Base-by-base conservation (phyloP, 1,284 basidiomycete species). In the Malassezia nana region DNA sequence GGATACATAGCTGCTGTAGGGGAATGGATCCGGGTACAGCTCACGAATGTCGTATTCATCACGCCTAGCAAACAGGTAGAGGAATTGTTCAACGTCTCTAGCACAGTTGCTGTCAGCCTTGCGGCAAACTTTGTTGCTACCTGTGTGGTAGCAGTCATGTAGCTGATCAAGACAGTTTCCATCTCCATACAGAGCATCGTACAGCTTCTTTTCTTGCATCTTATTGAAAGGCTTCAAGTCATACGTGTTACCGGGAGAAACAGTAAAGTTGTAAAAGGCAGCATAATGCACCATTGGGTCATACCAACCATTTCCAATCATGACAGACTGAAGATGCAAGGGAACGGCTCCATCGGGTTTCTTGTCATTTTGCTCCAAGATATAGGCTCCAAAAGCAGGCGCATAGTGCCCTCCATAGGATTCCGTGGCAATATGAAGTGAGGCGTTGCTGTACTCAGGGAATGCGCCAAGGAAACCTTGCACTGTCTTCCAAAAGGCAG, bases 321-420 rank as follows among this genome's bases (percentile, higher is more conserved):
- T 81, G 18, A 84, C 77, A 13, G 79, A 78, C 63, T 82, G 79
- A 16, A 84, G 77, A 65, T 84, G 82, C 46, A 84, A 78, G n/a
- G 72, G 72, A 8, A 8, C 75, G 76, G 9, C 79, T 77, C n/a
- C 77, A 72, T n/a, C 35, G 16, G 33, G 76, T 75, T 56, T 82
- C 15, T 78, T 79, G 15, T 76, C 74, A 60, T 84, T 84, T 66
- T 84, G 81, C 29, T 78, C 73, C 32, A 82, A 74, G 75, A 85
- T 62, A 52, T 74, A 72, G 25, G 57, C 35, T 50, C 78, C 61
- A 65, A 82, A 78, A 78, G 77, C 44, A 80, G 82, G 65, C 81
- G 83, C 18, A 78, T 79, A 25, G 81, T 65, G 50, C 44, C 81
- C 79, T 26, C 79, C 75, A 66, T 83, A 84, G 46, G 59, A 79